Conservation (phyloP, 352 stramenopile genomes). For the Phytophthora capsici region DNA sequence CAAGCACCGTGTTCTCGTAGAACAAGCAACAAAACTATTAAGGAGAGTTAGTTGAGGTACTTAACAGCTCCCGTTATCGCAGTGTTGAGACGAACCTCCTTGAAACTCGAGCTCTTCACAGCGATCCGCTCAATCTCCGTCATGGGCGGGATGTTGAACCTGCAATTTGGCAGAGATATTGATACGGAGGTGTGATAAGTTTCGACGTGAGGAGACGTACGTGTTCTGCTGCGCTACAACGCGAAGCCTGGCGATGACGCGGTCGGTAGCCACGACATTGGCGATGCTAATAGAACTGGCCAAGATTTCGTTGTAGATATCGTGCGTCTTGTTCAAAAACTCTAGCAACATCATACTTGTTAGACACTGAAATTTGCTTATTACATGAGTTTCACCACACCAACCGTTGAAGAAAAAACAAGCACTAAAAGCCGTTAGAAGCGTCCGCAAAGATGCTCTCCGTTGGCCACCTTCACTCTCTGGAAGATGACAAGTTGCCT, state of each 20-base stretch:
- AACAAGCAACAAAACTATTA: conserved; percentile 60
- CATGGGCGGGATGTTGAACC: conserved; percentile 59
- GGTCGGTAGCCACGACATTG: conserved; percentile 52
- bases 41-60: neutral
- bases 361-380: neutral
- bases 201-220: conserved; percentile 20
- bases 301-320: conserved; percentile 59
- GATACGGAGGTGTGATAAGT: neutral
- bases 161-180: conserved; percentile 3
- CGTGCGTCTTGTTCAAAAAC: conserved; percentile 52
- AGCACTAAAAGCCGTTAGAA: conserved; percentile 45
- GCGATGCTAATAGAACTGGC: conserved; percentile 48
- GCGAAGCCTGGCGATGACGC: conserved; percentile 55
- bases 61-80: neutral
- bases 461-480: conserved; percentile 39
- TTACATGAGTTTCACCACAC: neutral
- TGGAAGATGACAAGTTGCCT: conserved; percentile 48
- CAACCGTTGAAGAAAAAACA: conserved; percentile 67
- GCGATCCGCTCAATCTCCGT: conserved; percentile 56
- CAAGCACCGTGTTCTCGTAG: conserved; percentile 50
- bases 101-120: conserved; percentile 62
- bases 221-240: conserved; percentile 55
- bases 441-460: conserved; percentile 32
- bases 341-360: conserved; percentile 30
- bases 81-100: conserved; percentile 40